phyloP scores from a whole-genome alignment of 2,329 filamentous ascomycete species.

The Aureobasidium sp. region DNA sequence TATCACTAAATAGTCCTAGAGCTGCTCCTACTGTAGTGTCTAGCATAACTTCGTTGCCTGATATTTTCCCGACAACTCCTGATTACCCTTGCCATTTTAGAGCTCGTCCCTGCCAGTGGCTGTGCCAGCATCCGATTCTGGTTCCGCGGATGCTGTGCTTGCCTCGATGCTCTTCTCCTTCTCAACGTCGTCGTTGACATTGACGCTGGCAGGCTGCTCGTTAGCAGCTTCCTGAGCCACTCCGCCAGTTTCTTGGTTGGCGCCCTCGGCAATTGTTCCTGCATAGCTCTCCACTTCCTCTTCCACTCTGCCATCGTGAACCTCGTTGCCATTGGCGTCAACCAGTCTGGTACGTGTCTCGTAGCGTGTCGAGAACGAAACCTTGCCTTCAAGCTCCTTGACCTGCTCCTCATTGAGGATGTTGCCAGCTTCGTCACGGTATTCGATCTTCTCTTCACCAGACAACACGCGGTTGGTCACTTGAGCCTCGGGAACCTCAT shows the following conservation, averaged over 20 bases:
- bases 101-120: conserved; percentile 20
- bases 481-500: conserved; percentile 24
- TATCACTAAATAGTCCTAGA: conserved; percentile 11
- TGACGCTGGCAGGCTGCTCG: conserved; percentile 35
- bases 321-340: conserved; percentile 71
- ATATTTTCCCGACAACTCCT: conserved; percentile 5
- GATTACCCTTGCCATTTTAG: conserved; percentile 2
- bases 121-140: conserved; percentile 18
- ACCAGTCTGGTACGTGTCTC: conserved; percentile 87
- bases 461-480: conserved; percentile 24
- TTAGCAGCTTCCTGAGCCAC: conserved; percentile 33
- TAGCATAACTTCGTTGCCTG: conserved; percentile 5
- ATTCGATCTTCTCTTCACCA: conserved; percentile 68
- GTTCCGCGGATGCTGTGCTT: conserved; percentile 17
- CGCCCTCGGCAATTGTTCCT: conserved; percentile 49
- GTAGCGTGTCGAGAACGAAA: conserved; percentile 91
- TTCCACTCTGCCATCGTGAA: conserved; percentile 43
- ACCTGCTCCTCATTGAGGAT: conserved; percentile 79
- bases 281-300: conserved; percentile 28
- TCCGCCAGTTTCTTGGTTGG: conserved; percentile 50
- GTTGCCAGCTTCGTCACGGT: conserved; percentile 90
- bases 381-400: conserved; percentile 77
- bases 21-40: neutral
- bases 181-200: conserved; percentile 34
- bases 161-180: conserved; percentile 39